Base-by-base conservation (phyloP, 331 rosid species). In the Quercus tomentella region DNA sequence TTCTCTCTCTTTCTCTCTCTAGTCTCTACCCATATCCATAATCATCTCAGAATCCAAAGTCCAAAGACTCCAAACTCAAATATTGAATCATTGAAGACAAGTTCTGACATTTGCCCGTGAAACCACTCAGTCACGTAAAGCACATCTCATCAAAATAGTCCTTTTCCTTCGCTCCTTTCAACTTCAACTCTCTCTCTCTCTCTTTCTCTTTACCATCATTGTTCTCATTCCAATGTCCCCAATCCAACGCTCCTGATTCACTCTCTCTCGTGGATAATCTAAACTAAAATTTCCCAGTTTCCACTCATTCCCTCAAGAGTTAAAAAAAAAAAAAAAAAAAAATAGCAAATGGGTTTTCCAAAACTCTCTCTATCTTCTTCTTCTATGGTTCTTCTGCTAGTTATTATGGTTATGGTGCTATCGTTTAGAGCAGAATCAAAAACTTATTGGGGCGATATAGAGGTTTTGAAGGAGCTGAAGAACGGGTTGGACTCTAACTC, bases 401-500 rank as follows among this genome's bases (percentile, higher is more conserved):
- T 41, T 41, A 4, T 83, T 11, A 1, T 82, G 62, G 57, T 75
- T 43, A 30, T 76, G 1, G 56, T 56, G 2, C 11, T 81, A 0
- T 76, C 83, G 0, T 30, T 74, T 11, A 33, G n/a, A 2, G 91
- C 79, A 23, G 92, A 91, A 51, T 80, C 97, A 4, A 86, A 78
- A 79, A 95, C 97, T 5, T 76, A 82, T 30, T 86, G 89, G 93
- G 86, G 72, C 20, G 98, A 95, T 9, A 60, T 7, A 2, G 78
- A 89, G 37, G 90, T 84, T 61, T 75, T 96, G 23, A 89, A 91
- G 80, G 75, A 85, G 25, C 79, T 95, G 0, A 90, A 89, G 87
- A 80, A 85, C 30, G 77, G 75, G 17, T 18, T 95, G 20, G 80
- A 88, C 52, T 76, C 81, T 1, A 60, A 14, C 78, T 93, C 99